Conservation (phyloP, 192 early-diverging fungal genomes). For the Coemansia sp. region DNA sequence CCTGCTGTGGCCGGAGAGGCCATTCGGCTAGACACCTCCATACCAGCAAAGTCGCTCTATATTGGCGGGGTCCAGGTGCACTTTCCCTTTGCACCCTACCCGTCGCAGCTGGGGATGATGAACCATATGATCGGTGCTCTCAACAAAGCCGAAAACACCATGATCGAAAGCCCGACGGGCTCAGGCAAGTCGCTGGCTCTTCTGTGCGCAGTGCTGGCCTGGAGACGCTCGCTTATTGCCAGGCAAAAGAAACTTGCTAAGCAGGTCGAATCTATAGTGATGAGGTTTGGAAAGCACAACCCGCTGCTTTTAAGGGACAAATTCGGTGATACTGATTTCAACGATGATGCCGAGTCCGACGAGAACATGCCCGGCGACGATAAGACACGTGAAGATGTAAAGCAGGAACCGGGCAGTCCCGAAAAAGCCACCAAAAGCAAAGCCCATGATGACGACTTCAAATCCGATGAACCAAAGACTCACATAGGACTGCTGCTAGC, state of each 20-base stretch:
- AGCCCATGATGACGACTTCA: not conserved
- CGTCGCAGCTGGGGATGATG: constrained; percentile 67
- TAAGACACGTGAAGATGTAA: not conserved
- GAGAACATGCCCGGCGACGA: not conserved
- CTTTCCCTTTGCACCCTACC: constrained; percentile 68
- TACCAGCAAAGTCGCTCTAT: constrained; percentile 14
- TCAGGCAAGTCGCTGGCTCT: constrained; percentile 79
- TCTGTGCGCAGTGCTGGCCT: constrained; percentile 67
- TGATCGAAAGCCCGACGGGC: constrained; percentile 74
- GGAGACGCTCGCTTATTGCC: constrained; percentile 51
- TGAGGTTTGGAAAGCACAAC: constrained; percentile 44
- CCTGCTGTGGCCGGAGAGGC: not conserved
- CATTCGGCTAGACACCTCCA: constrained; percentile 6
- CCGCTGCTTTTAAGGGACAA: constrained; percentile 3
- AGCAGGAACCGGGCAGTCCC: not conserved
- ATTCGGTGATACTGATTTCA: constrained; percentile 11
- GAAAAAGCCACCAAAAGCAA: not conserved
- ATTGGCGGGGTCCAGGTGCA: constrained; percentile 58
- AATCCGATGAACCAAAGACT: not conserved
- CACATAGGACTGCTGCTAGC: not conserved
- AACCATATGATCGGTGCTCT: constrained; percentile 58
- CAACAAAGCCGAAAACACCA: constrained; percentile 56
- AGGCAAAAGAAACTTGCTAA: constrained; percentile 41
- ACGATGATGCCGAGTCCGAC: not conserved
- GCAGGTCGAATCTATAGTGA: constrained; percentile 35